phyloP scores from a whole-genome alignment of 768 basidiomycete genomes.

The Clavaria fumosa region DNA sequence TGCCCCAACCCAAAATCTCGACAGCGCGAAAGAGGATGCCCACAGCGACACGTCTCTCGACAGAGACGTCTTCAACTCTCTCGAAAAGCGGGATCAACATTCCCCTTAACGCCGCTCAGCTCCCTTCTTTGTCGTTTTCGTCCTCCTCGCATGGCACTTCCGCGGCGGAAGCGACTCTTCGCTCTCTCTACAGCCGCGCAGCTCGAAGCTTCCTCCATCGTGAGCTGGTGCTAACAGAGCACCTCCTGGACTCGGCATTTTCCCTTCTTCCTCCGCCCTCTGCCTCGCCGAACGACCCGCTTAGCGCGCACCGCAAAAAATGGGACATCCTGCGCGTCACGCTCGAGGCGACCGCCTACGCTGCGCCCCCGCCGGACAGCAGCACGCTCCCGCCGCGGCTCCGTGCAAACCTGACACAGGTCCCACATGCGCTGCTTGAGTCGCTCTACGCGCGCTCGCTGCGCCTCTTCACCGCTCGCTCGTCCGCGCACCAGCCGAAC shows the following conservation, averaged over 20 bases:
- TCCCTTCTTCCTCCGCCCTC: conserved; percentile 33
- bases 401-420: conserved; percentile 35
- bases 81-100: too few species aligned
- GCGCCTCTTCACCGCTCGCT: conserved; percentile 21
- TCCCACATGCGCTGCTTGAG: conserved; percentile 42
- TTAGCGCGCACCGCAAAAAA: conserved; percentile 48
- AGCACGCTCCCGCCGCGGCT: conserved; percentile 36
- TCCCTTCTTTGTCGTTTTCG: too few species aligned
- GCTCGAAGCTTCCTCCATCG: conserved; percentile 66
- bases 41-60: conserved; percentile 32
- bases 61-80: conserved; percentile 14
- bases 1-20: too few species aligned
- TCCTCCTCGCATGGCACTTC: conserved; percentile 13
- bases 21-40: too few species aligned
- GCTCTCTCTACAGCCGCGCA: conserved; percentile 62
- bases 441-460: conserved; percentile 50
- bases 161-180: conserved; percentile 35
- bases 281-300: conserved; percentile 20
- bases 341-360: conserved; percentile 58
- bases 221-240: conserved; percentile 49
- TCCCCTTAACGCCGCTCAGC: conserved; percentile 21
- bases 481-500: conserved; percentile 20
- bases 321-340: conserved; percentile 85
- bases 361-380: conserved; percentile 30
- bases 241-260: conserved; percentile 56